A percentile compares a stretch with the other conserved stretches of the same genome.
phyloP scores from a whole-genome alignment of 768 basidiomycete species.

The Phanerochaete carnosa region DNA sequence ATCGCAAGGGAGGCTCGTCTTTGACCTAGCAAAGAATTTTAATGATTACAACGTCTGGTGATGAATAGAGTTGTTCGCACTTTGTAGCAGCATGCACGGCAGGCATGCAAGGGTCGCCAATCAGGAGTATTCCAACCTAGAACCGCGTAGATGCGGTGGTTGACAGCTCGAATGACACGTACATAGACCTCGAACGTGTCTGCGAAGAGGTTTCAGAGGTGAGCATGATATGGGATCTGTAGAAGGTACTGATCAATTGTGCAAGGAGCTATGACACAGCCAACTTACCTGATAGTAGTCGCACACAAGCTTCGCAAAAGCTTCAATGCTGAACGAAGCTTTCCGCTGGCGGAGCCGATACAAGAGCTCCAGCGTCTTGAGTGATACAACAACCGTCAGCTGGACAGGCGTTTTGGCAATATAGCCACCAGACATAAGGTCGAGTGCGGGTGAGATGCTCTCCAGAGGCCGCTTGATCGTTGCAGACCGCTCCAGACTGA shows the following conservation, averaged over 20 bases:
- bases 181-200: slow-evolving; percentile 36
- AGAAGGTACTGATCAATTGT: background rate
- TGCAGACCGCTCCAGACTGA: background rate
- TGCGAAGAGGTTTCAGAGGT: slow-evolving; percentile 24
- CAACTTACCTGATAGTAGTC: slow-evolving; percentile 12
- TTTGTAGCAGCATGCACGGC: slow-evolving; percentile 36
- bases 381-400: slow-evolving; percentile 5
- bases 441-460: slow-evolving; percentile 10
- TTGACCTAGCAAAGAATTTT: background rate
- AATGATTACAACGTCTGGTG: background rate
- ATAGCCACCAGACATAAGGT: slow-evolving; percentile 9
- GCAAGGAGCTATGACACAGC: background rate
- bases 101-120: slow-evolving; percentile 33
- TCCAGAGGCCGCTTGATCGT: background rate
- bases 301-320: slow-evolving; percentile 12
- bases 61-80: slow-evolving; percentile 10
- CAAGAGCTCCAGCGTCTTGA: slow-evolving; percentile 8
- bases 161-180: slow-evolving; percentile 18
- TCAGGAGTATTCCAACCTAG: slow-evolving; percentile 27
- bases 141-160: slow-evolving; percentile 17
- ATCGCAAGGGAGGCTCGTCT: background rate
- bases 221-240: slow-evolving; percentile 26
- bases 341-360: slow-evolving; percentile 5
- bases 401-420: background rate
- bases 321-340: slow-evolving; percentile 14